Evolutionary conservation across 805 yeast genomes (phyloP), one percentile per base, ranked within the genome.

Genomic region (Wickerhamiella allomyrinae): DNA sequence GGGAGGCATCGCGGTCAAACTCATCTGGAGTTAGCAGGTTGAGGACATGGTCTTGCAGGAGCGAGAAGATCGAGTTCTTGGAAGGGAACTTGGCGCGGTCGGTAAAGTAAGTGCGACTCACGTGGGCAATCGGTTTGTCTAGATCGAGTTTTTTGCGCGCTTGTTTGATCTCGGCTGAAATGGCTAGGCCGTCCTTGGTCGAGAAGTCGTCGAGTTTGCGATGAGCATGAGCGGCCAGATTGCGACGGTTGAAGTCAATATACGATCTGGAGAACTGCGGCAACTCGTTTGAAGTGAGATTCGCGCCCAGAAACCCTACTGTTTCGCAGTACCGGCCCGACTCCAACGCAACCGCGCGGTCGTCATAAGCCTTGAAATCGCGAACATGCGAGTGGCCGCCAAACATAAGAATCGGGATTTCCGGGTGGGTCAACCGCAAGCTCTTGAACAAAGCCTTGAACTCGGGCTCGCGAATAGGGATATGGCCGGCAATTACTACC

Each of bases 301-400:
- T 66, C 20, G 81, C 61, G 21, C 91, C 74, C 11, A 79, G 57
- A 69, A 84, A 87, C 1, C 96, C 96, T 8, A 81, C 70, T 0
- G 96, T 87, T 57, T 87, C 96, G 53, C 93, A 76, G 56, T 81
- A 87, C 38, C 95, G 67, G 0, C 96, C 96, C 53, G 94, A 79
- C 62, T 87, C 94, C 20, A 87, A 59, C 0, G 77, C 94, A 1
- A 83, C 74, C 23, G 86, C 70, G 40, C 60, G 61, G 2, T 65
- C 61, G 56, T 87, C 96, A 45, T 75, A 66, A 3, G 73, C 63
- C 6, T 71, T 69, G 58, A 80, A 86, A 60, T 87, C 96, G 48
- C 96, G 68, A 19, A 87, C 75, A 57, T 87, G 96, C 29, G 94
- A 79, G 62, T 87, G 96, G 1, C 95, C 96, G 2, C 95, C 96